A percentile compares a stretch with the other conserved stretches of the same genome.
Evolutionary conservation across 495 filamentous ascomycete genomes (phyloP).

Genomic region (Jackrogersella multiformis): DNA sequence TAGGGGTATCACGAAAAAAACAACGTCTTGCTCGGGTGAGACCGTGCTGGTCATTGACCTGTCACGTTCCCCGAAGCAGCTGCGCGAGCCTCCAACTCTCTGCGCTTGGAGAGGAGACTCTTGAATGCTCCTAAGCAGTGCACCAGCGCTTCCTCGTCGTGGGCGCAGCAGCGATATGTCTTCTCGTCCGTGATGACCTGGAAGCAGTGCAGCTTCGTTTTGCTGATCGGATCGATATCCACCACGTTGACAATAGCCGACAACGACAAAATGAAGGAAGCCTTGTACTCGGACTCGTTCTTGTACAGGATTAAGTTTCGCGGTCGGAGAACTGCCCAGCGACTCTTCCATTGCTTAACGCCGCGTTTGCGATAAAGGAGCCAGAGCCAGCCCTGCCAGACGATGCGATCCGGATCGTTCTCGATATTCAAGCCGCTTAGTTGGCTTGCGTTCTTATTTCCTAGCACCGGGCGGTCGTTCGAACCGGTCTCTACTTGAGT

Average conservation of each 20-base stretch:
- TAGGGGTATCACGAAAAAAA: conserved; percentile 42
- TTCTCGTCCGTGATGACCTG: conserved; percentile 96
- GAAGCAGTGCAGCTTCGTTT: conserved; percentile 84
- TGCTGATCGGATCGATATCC: conserved; percentile 87
- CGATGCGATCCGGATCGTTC: conserved; percentile 72
- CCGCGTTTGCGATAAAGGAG: conserved; percentile 86
- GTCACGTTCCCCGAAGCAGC: conserved; percentile 42
- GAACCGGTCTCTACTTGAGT: conserved; percentile 30
- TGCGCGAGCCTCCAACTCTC: conserved; percentile 57
- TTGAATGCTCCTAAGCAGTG: conserved; percentile 91
- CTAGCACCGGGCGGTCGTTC: conserved; percentile 41
- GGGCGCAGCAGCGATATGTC: conserved; percentile 84
- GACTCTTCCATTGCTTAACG: conserved; percentile 91
- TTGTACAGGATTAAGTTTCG: conserved; percentile 92
- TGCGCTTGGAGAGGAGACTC: conserved; percentile 80
- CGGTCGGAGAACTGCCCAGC: conserved; percentile 92
- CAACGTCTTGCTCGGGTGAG: conserved; percentile 15
- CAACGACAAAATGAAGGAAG: conserved; percentile 82
- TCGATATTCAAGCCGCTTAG: conserved; percentile 62
- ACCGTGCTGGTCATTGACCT: conserved; percentile 19
- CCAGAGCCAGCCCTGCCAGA: conserved; percentile 92
- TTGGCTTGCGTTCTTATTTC: conserved; percentile 65
- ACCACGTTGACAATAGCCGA: conserved; percentile 87
- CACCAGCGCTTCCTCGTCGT: conserved; percentile 82
- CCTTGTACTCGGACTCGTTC: conserved; percentile 89